A percentile compares a stretch with the other conserved stretches of the same genome.
phyloP scores from a whole-genome alignment of 768 basidiomycete genomes.

The Xerocomus spinulosus region DNA sequence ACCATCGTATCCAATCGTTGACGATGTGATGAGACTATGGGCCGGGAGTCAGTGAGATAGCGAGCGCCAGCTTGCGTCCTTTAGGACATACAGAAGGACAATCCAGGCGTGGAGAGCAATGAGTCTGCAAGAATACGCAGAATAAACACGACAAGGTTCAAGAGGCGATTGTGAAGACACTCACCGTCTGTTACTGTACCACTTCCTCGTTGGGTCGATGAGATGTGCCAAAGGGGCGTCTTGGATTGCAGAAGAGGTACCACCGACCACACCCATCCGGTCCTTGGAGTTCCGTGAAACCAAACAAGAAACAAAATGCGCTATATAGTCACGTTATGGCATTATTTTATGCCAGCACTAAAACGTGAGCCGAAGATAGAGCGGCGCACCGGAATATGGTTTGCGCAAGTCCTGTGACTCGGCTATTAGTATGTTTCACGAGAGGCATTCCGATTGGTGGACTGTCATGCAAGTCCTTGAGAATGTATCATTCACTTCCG shows the following conservation, averaged over 20 bases:
- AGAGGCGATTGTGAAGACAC: constrained; percentile 3
- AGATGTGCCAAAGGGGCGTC: constrained; percentile 47
- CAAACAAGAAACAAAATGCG: too few relatives aligned
- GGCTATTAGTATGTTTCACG: too few relatives aligned
- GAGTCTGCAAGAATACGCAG: constrained; percentile 35
- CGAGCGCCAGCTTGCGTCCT: too few relatives aligned
- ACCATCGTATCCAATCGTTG: constrained; percentile 72
- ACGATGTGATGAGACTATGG: constrained; percentile 63
- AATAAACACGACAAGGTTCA: neutral
- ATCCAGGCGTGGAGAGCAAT: constrained; percentile 68
- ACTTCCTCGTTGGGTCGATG: constrained; percentile 60
- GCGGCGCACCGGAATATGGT: too few relatives aligned
- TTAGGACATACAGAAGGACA: constrained; percentile 49
- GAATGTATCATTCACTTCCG: too few relatives aligned
- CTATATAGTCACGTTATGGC: too few relatives aligned
- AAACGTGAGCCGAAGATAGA: too few relatives aligned
- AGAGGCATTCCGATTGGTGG: too few relatives aligned
- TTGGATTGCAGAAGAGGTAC: constrained; percentile 25
- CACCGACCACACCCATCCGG: constrained; percentile 56
- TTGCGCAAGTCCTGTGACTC: too few relatives aligned
- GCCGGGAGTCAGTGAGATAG: neutral
- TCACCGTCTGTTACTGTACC: constrained; percentile 73
- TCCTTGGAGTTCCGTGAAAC: too few relatives aligned
- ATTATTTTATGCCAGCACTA: too few relatives aligned
- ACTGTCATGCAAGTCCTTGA: too few relatives aligned